Percentiles rank a stretch among this genome's conserved stretches.
Conservation (phyloP, 805 yeast genomes). For the Brettanomyces nanus region DNA sequence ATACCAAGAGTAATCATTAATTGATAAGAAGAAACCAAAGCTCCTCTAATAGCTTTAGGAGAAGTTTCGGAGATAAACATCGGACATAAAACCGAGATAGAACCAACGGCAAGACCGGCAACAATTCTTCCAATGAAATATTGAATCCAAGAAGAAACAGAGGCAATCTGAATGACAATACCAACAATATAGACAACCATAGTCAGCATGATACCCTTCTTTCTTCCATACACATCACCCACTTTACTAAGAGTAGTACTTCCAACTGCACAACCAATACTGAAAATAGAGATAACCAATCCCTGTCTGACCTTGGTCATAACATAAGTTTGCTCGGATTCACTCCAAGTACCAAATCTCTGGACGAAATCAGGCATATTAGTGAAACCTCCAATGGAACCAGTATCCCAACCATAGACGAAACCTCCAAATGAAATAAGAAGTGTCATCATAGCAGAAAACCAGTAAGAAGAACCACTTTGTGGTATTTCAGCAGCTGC, state of each 20-base stretch:
- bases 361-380: conserved; percentile 45
- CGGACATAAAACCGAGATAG: conserved; percentile 44
- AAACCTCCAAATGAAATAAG: conserved; percentile 77
- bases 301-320: conserved; percentile 49
- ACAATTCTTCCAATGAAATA: conserved; percentile 54
- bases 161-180: conserved; percentile 49
- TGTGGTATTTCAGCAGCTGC: no score
- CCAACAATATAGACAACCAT: conserved; percentile 55
- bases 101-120: conserved; percentile 49
- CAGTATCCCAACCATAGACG: conserved; percentile 72
- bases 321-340: conserved; percentile 27
- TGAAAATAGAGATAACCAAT: conserved; percentile 61
- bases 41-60: conserved; percentile 65
- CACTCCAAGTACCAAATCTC: conserved; percentile 43
- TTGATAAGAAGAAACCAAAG: conserved; percentile 63
- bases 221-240: conserved; percentile 57
- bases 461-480: no score
- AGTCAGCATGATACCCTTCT: conserved; percentile 42
- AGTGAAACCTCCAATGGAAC: conserved; percentile 66
- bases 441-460: no score
- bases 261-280: conserved; percentile 68
- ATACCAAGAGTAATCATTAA: conserved; percentile 65
- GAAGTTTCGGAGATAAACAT: conserved; percentile 60
- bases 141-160: conserved; percentile 51
- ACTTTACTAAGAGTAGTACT: conserved; percentile 48